These are phyloP conservation scores for Tricholoma sp. DNA, from an alignment of 768 basidiomycete species.

Conservation along the genomic window DNA sequence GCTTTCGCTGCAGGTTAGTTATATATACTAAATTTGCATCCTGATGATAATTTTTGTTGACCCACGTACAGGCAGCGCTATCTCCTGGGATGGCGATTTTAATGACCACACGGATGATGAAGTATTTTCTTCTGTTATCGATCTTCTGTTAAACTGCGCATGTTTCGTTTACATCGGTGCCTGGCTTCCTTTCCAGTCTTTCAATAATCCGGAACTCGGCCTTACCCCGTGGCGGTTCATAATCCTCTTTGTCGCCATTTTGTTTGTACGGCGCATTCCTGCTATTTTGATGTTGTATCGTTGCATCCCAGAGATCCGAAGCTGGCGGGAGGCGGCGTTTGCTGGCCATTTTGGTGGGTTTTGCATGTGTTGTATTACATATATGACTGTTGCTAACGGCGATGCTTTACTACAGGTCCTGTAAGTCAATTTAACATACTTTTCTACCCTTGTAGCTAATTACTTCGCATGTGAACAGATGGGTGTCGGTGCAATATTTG, in stretches of 20 bases:
- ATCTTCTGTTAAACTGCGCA: conserved; percentile 77
- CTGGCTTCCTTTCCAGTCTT: conserved; percentile 68
- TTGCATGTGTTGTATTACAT: background rate
- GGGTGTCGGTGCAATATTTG: conserved; percentile 91
- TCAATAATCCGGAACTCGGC: conserved; percentile 51
- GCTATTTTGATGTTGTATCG: conserved; percentile 69
- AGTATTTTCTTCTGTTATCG: conserved; percentile 85
- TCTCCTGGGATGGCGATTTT: conserved; percentile 89
- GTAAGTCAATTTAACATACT: conserved; percentile 28
- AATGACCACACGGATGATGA: conserved; percentile 79
- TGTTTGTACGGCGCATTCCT: conserved; percentile 79
- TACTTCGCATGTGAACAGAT: conserved; percentile 41
- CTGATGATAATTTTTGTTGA: background rate
- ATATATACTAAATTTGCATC: background rate
- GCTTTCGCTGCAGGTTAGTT: conserved; percentile 74
- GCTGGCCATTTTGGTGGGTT: conserved; percentile 81
- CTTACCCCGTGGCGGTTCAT: conserved; percentile 64
- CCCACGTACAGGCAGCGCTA: conserved; percentile 60
- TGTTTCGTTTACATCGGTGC: conserved; percentile 88
- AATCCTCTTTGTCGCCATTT: conserved; percentile 62
- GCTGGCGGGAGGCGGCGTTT: conserved; percentile 85
- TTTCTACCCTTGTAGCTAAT: background rate
- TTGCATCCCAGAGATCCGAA: conserved; percentile 83
- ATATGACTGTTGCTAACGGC: background rate
- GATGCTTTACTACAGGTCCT: conserved; percentile 35